Evolutionary conservation across 2,329 filamentous ascomycete species (phyloP), one percentile per base, ranked within the genome.

Genomic region (Cercospora nicotianae): DNA sequence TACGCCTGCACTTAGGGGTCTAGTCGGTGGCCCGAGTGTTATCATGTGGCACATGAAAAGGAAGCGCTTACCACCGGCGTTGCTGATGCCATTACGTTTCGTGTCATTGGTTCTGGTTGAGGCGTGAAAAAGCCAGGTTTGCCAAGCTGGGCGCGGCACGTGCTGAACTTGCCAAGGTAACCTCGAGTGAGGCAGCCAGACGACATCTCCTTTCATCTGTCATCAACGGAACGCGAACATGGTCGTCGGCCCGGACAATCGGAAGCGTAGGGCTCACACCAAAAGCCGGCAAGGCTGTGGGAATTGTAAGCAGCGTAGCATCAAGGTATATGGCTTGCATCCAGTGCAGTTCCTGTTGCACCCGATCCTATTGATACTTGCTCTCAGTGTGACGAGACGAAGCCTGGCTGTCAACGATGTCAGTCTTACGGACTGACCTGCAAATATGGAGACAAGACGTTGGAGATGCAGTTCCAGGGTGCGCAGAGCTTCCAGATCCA

Each of bases 281-380:
- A 87, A 87, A 72, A 87, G 85, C 1, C 79, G 84, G 18, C 77
- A 79, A 13, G 86, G 86, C 1, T 87, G 86, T 70, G 81, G 81
- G 3, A 87, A 87, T 70, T 88, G 86, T 74, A 87, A 87, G 71
- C 72, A 87, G 20, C 79, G 85, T 36, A 79, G 83, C 63, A 80
- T 87, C 60, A 87, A 87, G 79, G 84, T 83, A 75, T 30, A 55
- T 53, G 26, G 23, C 26, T 36, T 30, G 2, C 33, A 51, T 23
- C 3, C 12, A 36, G 16, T 28, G n/a, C 36, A 23, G 20, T 28
- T 60, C 30, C 13, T 28, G 31, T 42, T 7, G 36, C 36, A n/a
- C 6, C 48, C 39, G 12, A 20, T 45, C 3, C 39, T 59, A 42
- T 65, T 65, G 53, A 65, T 65, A 30, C 36, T 55, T 18, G 66